Percentiles rank a stretch among this genome's conserved stretches.
Evolutionary conservation across 805 yeast genomes (phyloP).

Genomic region (Hanseniaspora mollemarum): DNA sequence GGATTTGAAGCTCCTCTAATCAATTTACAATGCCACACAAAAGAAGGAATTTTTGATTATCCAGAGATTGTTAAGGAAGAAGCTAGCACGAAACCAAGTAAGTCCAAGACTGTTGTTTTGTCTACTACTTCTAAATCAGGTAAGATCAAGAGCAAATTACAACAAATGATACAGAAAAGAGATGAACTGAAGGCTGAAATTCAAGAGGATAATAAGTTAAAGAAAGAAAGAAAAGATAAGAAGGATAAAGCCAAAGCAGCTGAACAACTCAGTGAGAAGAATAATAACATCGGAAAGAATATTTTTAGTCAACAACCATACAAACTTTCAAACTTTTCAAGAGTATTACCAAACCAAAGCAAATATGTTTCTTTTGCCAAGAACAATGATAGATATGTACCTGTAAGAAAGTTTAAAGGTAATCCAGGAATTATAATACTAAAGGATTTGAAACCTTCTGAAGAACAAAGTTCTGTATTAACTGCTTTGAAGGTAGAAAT

Average conservation of each 20-base stretch:
- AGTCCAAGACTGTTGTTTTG: conserved; percentile 81
- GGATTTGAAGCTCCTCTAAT: conserved; percentile 82
- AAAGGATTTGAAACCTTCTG: conserved; percentile 49
- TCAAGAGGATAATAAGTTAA: conserved; percentile 45
- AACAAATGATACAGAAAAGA: conserved; percentile 14
- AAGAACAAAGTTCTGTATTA: conserved; percentile 46
- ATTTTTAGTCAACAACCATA: conserved; percentile 55
- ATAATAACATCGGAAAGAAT: conserved; percentile 30
- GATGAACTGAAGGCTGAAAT: conserved; percentile 61
- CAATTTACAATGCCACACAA: conserved; percentile 67
- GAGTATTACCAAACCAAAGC: conserved; percentile 83
- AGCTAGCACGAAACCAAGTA: conserved; percentile 73
- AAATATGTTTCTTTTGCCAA: conserved; percentile 68
- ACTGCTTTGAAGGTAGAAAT: neutral
- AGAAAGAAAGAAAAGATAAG: conserved; percentile 45
- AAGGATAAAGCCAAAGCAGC: conserved; percentile 40
- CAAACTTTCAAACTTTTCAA: conserved; percentile 63
- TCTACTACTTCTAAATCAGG: conserved; percentile 84
- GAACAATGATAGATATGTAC: conserved; percentile 57
- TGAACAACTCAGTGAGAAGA: conserved; percentile 25
- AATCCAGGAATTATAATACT: conserved; percentile 61
- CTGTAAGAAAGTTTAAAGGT: conserved; percentile 67
- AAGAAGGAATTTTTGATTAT: conserved; percentile 68
- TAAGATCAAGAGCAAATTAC: conserved; percentile 7
- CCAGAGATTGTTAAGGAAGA: conserved; percentile 80